Conservation (phyloP, 768 basidiomycete species). For the Mycena galericulata region DNA sequence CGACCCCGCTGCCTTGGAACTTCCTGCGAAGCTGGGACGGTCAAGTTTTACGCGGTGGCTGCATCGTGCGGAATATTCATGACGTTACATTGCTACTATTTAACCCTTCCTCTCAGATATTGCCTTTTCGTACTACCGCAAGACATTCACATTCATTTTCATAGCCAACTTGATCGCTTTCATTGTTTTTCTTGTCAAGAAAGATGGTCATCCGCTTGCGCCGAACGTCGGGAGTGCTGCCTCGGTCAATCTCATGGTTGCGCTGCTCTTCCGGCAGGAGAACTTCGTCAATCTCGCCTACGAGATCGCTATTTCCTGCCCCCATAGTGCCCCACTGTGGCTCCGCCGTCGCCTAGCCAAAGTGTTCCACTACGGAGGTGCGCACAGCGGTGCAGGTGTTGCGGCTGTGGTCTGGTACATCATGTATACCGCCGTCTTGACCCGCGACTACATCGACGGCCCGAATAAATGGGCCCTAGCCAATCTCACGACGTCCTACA, state of each 20-base stretch:
- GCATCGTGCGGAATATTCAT: constrained; percentile 21
- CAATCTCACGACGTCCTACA: constrained; percentile 57
- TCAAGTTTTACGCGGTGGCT: constrained; percentile 33
- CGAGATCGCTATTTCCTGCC: constrained; percentile 55
- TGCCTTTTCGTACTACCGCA: constrained; percentile 53
- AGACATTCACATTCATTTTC: constrained; percentile 67
- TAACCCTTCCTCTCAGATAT: constrained; percentile 42
- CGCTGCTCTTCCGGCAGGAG: constrained; percentile 59
- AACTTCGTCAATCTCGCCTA: constrained; percentile 67
- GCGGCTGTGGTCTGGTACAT: constrained; percentile 67
- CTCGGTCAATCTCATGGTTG: constrained; percentile 57
- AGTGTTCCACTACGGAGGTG: constrained; percentile 68
- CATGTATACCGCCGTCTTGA: constrained; percentile 58
- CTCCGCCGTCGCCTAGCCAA: constrained; percentile 60
- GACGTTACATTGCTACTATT: background rate
- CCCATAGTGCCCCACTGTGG: constrained; percentile 53
- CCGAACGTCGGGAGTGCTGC: constrained; percentile 53
- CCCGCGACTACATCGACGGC: constrained; percentile 47
- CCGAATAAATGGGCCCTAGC: constrained; percentile 44
- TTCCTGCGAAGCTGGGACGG: constrained; percentile 33
- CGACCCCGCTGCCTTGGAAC: constrained; percentile 17
- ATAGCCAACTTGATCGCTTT: constrained; percentile 61
- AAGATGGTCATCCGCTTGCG: constrained; percentile 49
- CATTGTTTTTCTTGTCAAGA: constrained; percentile 51
- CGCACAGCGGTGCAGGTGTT: constrained; percentile 64